Conservation (phyloP, 2,329 filamentous ascomycete species). For the Fusarium nodosum region DNA sequence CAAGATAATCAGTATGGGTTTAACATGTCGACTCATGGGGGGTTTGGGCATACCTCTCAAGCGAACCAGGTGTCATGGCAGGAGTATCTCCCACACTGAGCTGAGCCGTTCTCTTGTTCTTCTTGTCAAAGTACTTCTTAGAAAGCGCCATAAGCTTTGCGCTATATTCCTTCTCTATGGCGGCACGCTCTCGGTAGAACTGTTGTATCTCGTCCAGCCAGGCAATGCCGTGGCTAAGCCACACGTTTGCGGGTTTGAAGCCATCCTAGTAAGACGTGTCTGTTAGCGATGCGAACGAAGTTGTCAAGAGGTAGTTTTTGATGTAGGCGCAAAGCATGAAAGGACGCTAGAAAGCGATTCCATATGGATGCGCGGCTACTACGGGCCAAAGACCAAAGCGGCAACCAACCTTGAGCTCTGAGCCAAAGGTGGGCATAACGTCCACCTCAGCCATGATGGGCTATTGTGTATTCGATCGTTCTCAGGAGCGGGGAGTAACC, state of each 20-base stretch:
- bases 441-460: conserved; percentile 83
- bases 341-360: background rate
- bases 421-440: conserved; percentile 86
- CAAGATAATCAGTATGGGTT: conserved; percentile 43
- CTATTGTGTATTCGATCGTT: conserved; percentile 36
- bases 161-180: conserved; percentile 97
- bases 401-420: conserved; percentile 85
- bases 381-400: conserved; percentile 5
- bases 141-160: conserved; percentile 87
- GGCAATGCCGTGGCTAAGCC: conserved; percentile 88
- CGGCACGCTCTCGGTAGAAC: conserved; percentile 95
- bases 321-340: conserved; percentile 30
- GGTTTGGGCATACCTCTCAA: conserved; percentile 76
- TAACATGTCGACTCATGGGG: background rate
- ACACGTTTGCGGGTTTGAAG: conserved; percentile 94
- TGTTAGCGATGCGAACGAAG: conserved; percentile 25
- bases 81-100: conserved; percentile 95
- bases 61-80: conserved; percentile 90
- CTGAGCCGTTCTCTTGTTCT: conserved; percentile 87
- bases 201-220: conserved; percentile 98
- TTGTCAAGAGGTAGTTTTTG: conserved; percentile 12
- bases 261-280: conserved; percentile 77
- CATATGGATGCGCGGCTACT: background rate
- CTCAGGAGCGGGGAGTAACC: conserved; percentile 39
- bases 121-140: conserved; percentile 98